Evolutionary conservation across 208 protist genomes (phyloP).

Genomic region (Trypanosoma scelopori): DNA sequence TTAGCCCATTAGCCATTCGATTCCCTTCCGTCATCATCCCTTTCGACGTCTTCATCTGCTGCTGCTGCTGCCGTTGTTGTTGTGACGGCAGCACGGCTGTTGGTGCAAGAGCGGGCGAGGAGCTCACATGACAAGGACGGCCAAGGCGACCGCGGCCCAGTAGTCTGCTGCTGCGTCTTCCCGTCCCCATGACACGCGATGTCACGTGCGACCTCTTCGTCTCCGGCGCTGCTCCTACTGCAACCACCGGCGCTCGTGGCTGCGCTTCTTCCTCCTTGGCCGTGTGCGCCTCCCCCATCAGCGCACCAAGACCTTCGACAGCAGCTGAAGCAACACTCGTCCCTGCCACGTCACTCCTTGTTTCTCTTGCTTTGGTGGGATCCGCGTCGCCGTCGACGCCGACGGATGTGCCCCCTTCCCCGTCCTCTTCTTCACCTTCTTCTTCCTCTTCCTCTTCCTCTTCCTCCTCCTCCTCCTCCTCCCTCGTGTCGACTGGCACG

Average conservation of each 20-base stretch:
- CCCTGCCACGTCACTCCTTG: too few relatives aligned
- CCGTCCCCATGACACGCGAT: background rate
- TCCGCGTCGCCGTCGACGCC: too few relatives aligned
- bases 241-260: background rate
- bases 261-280: background rate
- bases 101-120: background rate
- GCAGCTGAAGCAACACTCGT: too few relatives aligned
- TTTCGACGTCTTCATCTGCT: slow-evolving; percentile 4
- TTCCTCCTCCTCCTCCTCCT: slow-evolving; percentile 23
- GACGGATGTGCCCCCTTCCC: background rate
- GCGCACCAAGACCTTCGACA: too few relatives aligned
- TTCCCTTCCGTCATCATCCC: background rate
- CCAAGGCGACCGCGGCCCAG: slow-evolving; percentile 1
- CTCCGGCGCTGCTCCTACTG: background rate
- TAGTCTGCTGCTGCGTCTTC: background rate
- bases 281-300: background rate
- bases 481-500: slow-evolving; percentile 38
- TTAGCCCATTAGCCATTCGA: background rate
- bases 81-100: background rate
- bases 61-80: background rate
- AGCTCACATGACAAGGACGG: slow-evolving; percentile 8
- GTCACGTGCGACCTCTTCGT: background rate
- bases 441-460: background rate
- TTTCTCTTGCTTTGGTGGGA: too few relatives aligned
- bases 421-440: background rate